These are phyloP conservation scores for Phytophthora pistaciae DNA, from an alignment of 352 stramenopile genomes.

Conservation along the genomic window DNA sequence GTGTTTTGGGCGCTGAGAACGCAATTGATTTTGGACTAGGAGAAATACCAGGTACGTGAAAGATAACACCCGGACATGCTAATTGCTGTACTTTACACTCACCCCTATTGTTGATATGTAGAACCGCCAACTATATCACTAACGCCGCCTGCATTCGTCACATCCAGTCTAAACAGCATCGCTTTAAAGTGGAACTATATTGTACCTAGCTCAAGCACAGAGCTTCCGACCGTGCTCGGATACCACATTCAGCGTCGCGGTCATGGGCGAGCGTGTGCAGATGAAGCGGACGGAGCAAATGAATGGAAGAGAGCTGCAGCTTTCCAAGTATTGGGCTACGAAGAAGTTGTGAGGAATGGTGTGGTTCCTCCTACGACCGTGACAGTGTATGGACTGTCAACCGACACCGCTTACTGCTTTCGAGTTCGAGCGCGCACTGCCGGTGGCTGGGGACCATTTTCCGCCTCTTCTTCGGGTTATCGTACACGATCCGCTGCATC, in stretches of 20 bases:
- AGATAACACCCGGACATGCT: neutral
- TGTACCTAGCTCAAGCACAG: slow-evolving; percentile 8
- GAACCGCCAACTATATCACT: slow-evolving; percentile 44
- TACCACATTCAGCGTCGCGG: slow-evolving; percentile 71
- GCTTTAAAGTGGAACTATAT: slow-evolving; percentile 49
- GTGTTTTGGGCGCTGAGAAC: slow-evolving; percentile 36
- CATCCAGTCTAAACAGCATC: slow-evolving; percentile 58
- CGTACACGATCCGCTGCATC: slow-evolving; percentile 49
- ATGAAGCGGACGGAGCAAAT: slow-evolving; percentile 27
- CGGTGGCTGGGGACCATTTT: slow-evolving; percentile 77
- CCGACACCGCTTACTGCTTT: slow-evolving; percentile 68
- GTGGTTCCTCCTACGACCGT: slow-evolving; percentile 34
- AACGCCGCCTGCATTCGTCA: slow-evolving; percentile 36
- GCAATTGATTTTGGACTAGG: slow-evolving; percentile 54
- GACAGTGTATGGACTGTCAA: slow-evolving; percentile 46
- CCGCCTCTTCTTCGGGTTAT: slow-evolving; percentile 37
- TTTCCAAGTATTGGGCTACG: slow-evolving; percentile 66
- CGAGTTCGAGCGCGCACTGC: slow-evolving; percentile 62
- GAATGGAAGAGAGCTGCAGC: slow-evolving; percentile 61
- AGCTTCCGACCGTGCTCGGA: slow-evolving; percentile 61
- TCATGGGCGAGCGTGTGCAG: slow-evolving; percentile 46
- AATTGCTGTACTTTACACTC: neutral
- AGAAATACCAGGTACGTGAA: slow-evolving; percentile 41
- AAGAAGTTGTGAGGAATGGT: slow-evolving; percentile 48
- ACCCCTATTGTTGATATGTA: slow-evolving; percentile 14